Conservation (phyloP, 805 yeast species). For the Suhomyces xylopsoci region DNA sequence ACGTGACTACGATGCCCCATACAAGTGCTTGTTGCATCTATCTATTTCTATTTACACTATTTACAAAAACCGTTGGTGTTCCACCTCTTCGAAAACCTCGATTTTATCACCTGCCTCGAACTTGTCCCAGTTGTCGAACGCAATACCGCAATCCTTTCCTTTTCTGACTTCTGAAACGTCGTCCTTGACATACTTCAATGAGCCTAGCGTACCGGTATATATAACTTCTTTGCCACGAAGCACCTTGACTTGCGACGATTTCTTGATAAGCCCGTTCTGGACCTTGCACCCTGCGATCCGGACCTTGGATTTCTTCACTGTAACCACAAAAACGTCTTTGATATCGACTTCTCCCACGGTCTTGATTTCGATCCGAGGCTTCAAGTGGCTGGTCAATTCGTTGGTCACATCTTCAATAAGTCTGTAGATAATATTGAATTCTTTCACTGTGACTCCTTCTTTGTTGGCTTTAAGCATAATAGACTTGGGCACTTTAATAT, state of each 20-base stretch:
- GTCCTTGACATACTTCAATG: conserved; percentile 79
- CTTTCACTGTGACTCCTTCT: conserved; percentile 54
- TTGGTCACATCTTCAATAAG: conserved; percentile 80
- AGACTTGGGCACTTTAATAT: conserved; percentile 64
- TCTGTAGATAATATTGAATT: conserved; percentile 81
- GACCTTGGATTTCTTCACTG: conserved; percentile 52
- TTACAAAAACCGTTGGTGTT: conserved; percentile 58
- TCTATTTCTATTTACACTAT: neutral
- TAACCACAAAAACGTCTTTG: conserved; percentile 68
- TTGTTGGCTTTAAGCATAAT: conserved; percentile 56
- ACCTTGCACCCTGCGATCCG: conserved; percentile 89
- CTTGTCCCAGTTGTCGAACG: conserved; percentile 64
- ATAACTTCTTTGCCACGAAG: conserved; percentile 48
- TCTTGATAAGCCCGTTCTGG: conserved; percentile 59
- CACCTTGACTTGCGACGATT: conserved; percentile 58
- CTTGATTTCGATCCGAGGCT: conserved; percentile 65
- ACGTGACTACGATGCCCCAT: neutral
- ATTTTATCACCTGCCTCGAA: conserved; percentile 75
- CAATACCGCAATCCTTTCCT: conserved; percentile 88
- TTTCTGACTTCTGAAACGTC: conserved; percentile 74
- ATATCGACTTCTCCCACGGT: conserved; percentile 65
- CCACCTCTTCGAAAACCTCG: conserved; percentile 66
- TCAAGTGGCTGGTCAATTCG: conserved; percentile 55
- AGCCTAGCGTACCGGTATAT: conserved; percentile 58
- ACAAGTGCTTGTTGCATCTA: too few relatives aligned